A percentile compares a stretch with the other conserved stretches of the same genome.
phyloP scores from a whole-genome alignment of 2,329 filamentous ascomycete genomes.

The Cladobotryum protrusum region DNA sequence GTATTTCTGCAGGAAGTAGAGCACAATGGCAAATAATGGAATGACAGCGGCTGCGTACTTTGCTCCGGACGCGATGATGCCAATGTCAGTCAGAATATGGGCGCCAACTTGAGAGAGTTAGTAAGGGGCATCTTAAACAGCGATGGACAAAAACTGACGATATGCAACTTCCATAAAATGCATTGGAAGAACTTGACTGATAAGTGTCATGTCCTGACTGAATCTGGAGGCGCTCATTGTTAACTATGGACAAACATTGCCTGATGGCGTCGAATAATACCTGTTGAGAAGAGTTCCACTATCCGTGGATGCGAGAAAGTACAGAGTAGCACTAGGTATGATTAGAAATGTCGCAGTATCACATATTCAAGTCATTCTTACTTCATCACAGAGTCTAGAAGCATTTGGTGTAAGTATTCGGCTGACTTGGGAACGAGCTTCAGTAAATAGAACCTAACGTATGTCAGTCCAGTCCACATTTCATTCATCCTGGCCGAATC shows the following conservation, averaged over 20 bases:
- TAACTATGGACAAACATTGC: neutral
- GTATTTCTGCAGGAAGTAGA: conserved; percentile 19
- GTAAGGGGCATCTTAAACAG: neutral
- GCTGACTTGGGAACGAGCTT: neutral
- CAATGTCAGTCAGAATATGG: neutral
- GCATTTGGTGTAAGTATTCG: neutral
- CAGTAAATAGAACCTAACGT: neutral
- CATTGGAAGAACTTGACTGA: neutral
- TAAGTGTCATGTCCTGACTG: conserved; percentile 4
- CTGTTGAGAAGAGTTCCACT: neutral
- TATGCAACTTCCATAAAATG: neutral
- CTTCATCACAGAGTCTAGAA: neutral
- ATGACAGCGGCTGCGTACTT: conserved; percentile 29
- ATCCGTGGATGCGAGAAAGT: neutral
- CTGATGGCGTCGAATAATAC: neutral
- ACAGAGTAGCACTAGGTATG: neutral
- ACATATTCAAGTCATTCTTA: neutral
- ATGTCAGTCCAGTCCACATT: no score
- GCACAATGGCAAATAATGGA: conserved; percentile 24
- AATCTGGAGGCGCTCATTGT: neutral
- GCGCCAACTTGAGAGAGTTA: neutral
- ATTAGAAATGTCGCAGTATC: neutral
- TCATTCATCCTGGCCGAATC: no score
- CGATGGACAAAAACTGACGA: neutral
- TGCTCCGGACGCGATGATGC: conserved; percentile 9